Percentiles rank a stretch among this genome's conserved stretches.
These are phyloP conservation scores for Aspergillus brasiliensis DNA, from an alignment of 2,329 filamentous ascomycete genomes.

Conservation along the genomic window DNA sequence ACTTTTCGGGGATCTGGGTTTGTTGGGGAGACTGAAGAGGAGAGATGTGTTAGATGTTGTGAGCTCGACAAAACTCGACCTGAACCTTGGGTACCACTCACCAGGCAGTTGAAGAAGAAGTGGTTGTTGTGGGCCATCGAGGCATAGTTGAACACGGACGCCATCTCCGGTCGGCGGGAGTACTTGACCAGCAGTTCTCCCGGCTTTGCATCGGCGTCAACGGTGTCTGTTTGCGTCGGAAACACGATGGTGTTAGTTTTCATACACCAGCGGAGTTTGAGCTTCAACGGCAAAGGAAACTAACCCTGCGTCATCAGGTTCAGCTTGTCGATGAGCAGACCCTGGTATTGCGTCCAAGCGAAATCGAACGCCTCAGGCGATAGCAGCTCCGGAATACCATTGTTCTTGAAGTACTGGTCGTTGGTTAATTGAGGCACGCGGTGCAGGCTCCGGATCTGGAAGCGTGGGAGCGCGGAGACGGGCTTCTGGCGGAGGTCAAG, in stretches of 20 bases:
- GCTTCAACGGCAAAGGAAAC: slow-evolving; percentile 25
- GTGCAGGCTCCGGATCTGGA: slow-evolving; percentile 45
- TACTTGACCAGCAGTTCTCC: slow-evolving; percentile 72
- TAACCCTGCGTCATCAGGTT: slow-evolving; percentile 73
- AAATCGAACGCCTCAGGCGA: slow-evolving; percentile 69
- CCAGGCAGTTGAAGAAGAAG: slow-evolving; percentile 54
- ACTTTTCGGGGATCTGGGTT: slow-evolving; percentile 56
- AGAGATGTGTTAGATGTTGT: slow-evolving; percentile 9
- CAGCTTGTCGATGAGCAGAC: slow-evolving; percentile 71
- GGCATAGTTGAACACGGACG: slow-evolving; percentile 90
- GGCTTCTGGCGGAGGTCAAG: slow-evolving; percentile 33
- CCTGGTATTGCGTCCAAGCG: slow-evolving; percentile 83
- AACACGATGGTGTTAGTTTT: neutral
- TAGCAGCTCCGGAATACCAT: slow-evolving; percentile 71
- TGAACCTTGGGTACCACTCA: slow-evolving; percentile 24
- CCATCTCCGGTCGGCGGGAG: slow-evolving; percentile 75
- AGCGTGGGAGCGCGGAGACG: slow-evolving; percentile 39
- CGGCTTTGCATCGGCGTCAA: slow-evolving; percentile 62
- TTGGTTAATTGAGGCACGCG: slow-evolving; percentile 53
- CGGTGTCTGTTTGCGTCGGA: slow-evolving; percentile 56
- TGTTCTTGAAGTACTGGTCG: slow-evolving; percentile 46
- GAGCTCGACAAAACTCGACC: neutral
- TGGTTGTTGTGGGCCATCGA: slow-evolving; percentile 94
- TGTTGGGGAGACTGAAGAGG: slow-evolving; percentile 41
- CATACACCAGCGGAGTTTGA: neutral